Base-by-base conservation (phyloP, 768 basidiomycete genomes). In the Filobasidium floriforme region DNA sequence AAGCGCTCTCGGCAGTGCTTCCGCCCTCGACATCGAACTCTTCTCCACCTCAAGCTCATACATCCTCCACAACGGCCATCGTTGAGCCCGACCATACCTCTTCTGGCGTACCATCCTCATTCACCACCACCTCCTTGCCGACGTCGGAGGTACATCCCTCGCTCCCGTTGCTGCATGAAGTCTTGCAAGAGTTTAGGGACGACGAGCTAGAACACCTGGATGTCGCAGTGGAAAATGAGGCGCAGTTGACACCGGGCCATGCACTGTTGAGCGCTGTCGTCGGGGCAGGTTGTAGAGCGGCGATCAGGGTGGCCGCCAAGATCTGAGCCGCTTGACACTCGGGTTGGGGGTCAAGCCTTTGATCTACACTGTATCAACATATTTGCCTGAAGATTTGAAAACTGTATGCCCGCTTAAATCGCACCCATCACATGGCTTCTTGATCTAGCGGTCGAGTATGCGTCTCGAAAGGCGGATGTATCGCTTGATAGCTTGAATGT, bases 201-300 rank as follows among this genome's bases (percentile, higher is more conserved):
- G 93, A 98, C 72, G 93, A 98, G 73, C 83, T 97, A 19, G 92
- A 92, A 74, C 93, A 98, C 77, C 82, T 97, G 65, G 89, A 96
- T 72, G 89, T 87, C 40, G 93, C 93, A 1, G 88, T 98, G 7
- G 86, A 87, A 64, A 84, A 96, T 72, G 83, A 88, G 74, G 87
- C 90, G 28, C 93, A 96, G 77, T 84, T 87, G 60, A 92, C 92
- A 24, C 92, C 93, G 1, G 92, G 88, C 49, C 92, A 98, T 77
- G 90, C 91, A 1, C 80, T 98, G 51, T 80, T 98, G 65, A 92
- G 90, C 71, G 88, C 89, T 9, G 80, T 92, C 28, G 83, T 98
- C 12, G 91, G 89, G 1, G 83, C 81, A 3, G 92, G 92, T 1
- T 98, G 93, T 79, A 89, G 88, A 79, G 81, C 87, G 26, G 93